Evolutionary conservation across 164 flowering plant species (phyloP).

Genomic region (Tinospora cordifolia): DNA sequence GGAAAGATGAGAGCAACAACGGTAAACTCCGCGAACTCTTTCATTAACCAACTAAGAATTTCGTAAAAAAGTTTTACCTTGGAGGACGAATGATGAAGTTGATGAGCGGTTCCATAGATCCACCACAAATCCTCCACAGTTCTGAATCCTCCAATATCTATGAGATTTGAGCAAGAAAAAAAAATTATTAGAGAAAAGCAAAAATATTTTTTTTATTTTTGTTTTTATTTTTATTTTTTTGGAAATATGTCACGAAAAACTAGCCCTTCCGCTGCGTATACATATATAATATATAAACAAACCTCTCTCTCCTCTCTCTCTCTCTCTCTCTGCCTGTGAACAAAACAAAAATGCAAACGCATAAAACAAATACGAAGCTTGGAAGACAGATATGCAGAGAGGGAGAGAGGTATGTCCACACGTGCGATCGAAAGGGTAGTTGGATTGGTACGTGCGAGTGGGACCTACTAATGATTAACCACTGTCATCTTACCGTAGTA

Average conservation of each 20-base stretch:
- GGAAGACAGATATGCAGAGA: not conserved
- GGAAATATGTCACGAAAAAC: not conserved
- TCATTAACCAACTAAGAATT: not conserved
- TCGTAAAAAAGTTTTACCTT: constrained; percentile 42
- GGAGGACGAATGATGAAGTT: constrained; percentile 96
- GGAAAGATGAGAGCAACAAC: not conserved
- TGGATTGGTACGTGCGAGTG: not conserved
- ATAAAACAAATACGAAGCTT: not conserved
- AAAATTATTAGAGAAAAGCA: no score
- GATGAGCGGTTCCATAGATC: constrained; percentile 85
- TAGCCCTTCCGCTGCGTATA: no score
- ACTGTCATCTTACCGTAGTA: not conserved
- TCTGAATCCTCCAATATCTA: not conserved
- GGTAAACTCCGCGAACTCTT: no score
- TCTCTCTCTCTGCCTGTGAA: no score
- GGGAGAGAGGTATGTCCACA: not conserved
- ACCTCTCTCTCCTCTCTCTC: no score
- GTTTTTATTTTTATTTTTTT: not conserved
- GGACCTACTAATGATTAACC: not conserved
- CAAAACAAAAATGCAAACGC: not conserved
- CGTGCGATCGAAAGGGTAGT: not conserved
- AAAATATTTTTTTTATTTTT: no score
- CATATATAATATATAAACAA: no score
- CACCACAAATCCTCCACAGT: not conserved
- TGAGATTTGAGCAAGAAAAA: not conserved